Percentiles rank a stretch among this genome's conserved stretches.
These are phyloP conservation scores for Sesbania bispinosa DNA, from an alignment of 306 rosid species.

Conservation along the genomic window DNA sequence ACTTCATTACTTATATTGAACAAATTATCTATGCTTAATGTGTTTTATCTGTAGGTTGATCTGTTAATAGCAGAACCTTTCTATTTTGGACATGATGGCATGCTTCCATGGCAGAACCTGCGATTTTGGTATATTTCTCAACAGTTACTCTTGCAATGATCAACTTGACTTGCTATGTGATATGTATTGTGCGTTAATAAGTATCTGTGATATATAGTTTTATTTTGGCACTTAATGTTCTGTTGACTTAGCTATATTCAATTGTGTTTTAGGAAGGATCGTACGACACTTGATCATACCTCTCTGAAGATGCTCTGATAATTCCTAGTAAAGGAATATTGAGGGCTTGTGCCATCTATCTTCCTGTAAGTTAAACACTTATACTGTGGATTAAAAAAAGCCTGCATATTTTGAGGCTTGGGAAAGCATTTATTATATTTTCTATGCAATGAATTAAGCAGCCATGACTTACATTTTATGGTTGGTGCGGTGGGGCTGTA, in stretches of 20 bases:
- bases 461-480: not conserved
- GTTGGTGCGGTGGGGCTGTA: not conserved
- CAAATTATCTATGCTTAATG: slow-evolving; percentile 1
- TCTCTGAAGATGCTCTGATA: slow-evolving; percentile 64
- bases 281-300: slow-evolving; percentile 50
- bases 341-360: slow-evolving; percentile 75
- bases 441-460: not conserved
- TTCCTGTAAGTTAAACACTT: slow-evolving; percentile 61
- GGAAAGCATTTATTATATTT: not conserved
- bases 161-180: slow-evolving; percentile 2
- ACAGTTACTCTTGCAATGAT: slow-evolving; percentile 10
- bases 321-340: slow-evolving; percentile 75
- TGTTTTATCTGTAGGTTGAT: slow-evolving; percentile 55
- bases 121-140: slow-evolving; percentile 68
- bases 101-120: slow-evolving; percentile 94
- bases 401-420: not conserved
- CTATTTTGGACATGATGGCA: slow-evolving; percentile 67
- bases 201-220: slow-evolving; percentile 4
- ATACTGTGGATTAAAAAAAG: not conserved
- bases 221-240: not conserved
- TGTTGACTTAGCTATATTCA: not conserved
- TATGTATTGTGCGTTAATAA: slow-evolving; percentile 7
- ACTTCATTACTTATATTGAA: no score
- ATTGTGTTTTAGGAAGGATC: slow-evolving; percentile 62
- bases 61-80: slow-evolving; percentile 86